Evolutionary conservation across 192 early-diverging fungal species (phyloP).

Genomic region (Backusella macrospora): DNA sequence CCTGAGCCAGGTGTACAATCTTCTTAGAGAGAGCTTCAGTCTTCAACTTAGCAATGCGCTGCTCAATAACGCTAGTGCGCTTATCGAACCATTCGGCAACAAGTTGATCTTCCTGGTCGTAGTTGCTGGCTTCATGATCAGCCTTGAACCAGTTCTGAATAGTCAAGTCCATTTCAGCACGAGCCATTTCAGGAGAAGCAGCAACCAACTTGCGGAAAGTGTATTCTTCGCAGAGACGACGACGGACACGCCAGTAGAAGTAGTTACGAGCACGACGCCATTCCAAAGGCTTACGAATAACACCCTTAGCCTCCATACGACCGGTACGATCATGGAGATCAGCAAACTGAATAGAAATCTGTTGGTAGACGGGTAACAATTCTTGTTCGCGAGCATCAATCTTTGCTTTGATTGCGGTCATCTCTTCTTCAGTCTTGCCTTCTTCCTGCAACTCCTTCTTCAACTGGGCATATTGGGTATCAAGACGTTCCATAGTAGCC

Average conservation of each 20-base stretch:
- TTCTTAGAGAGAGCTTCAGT: conserved; percentile 34
- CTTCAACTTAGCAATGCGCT: conserved; percentile 38
- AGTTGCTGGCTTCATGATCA: conserved; percentile 51
- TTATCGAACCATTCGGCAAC: conserved; percentile 68
- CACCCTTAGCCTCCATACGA: conserved; percentile 95
- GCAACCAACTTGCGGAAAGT: conserved; percentile 57
- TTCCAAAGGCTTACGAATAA: conserved; percentile 75
- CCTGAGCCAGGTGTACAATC: conserved; percentile 25
- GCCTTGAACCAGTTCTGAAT: conserved; percentile 70
- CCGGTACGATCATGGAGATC: conserved; percentile 96
- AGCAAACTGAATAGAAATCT: conserved; percentile 94
- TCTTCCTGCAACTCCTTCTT: conserved; percentile 65
- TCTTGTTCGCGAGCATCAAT: conserved; percentile 86
- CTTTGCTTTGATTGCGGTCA: conserved; percentile 65
- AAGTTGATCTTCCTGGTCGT: conserved; percentile 60
- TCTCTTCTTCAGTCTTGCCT: conserved; percentile 57
- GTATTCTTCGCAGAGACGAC: conserved; percentile 83
- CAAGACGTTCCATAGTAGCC: conserved; percentile 91
- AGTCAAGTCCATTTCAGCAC: conserved; percentile 52
- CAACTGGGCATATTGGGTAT: conserved; percentile 72
- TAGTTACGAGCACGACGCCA: conserved; percentile 81
- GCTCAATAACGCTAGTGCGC: conserved; percentile 39
- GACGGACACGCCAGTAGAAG: conserved; percentile 93
- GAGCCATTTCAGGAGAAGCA: conserved; percentile 50
- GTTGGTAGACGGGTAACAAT: conserved; percentile 89